Evolutionary conservation across 148 eudicot genomes (phyloP).

Genomic region (Chenopodium berlandieri): DNA sequence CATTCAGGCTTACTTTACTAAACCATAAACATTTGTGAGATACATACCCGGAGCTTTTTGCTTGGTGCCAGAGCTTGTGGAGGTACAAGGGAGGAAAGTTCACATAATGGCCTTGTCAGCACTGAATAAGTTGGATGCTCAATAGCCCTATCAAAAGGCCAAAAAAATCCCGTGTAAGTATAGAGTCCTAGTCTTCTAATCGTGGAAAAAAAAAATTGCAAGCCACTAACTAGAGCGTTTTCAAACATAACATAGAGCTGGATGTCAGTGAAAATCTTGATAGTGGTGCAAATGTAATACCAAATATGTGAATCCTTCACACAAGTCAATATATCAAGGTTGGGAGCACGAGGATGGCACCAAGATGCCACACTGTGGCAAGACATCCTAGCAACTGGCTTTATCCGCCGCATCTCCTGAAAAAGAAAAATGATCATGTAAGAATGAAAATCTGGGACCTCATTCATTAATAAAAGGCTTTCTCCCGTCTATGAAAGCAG

Average conservation of each 20-base stretch:
- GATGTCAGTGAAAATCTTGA: constrained; percentile 12
- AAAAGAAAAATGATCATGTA: constrained; percentile 23
- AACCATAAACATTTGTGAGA: neutral
- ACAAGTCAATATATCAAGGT: constrained; percentile 96
- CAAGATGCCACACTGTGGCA: constrained; percentile 99
- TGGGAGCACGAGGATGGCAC: constrained; percentile 99
- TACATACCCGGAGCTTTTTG: constrained; percentile 88
- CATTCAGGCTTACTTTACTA: neutral
- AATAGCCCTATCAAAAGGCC: constrained; percentile 66
- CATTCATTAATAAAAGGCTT: neutral
- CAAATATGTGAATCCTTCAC: constrained; percentile 99
- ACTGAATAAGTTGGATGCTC: constrained; percentile 97
- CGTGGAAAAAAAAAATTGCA: neutral
- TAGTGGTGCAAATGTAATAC: constrained; percentile 37
- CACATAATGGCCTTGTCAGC: constrained; percentile 94
- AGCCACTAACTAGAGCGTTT: neutral
- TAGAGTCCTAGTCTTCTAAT: constrained; percentile 1
- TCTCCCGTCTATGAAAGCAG: neutral
- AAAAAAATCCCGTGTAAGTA: constrained; percentile 11
- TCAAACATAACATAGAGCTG: constrained; percentile 3
- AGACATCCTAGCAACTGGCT: constrained; percentile 90
- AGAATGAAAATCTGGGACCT: neutral
- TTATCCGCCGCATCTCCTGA: constrained; percentile 95
- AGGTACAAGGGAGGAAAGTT: constrained; percentile 84
- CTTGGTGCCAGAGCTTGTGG: constrained; percentile 80